A percentile compares a stretch with the other conserved stretches of the same genome.
phyloP scores from a whole-genome alignment of 1,139 yeast species.

The Geotrichum bryndzae region DNA sequence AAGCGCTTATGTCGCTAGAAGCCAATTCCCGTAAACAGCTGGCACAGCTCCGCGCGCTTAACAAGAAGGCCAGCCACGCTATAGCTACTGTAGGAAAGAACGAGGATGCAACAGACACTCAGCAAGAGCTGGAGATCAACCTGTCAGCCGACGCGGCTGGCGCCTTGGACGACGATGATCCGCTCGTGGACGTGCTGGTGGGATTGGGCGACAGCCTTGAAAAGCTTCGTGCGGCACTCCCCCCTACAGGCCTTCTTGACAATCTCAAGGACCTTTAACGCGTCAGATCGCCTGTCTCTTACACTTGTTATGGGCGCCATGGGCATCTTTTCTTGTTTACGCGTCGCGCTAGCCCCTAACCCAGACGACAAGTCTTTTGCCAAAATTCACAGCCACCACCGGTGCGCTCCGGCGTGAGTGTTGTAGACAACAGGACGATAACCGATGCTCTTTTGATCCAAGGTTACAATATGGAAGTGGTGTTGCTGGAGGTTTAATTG shows the following conservation, averaged over 20 bases:
- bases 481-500: too few relatives aligned
- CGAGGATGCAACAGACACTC: not conserved
- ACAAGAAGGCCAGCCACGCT: not conserved
- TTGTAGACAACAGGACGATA: too few relatives aligned
- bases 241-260: not conserved
- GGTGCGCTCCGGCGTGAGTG: not conserved
- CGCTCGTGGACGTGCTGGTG: not conserved
- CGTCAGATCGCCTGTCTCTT: not conserved
- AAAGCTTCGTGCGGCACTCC: not conserved
- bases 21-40: constrained; percentile 12
- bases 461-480: too few relatives aligned
- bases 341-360: not conserved
- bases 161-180: not conserved
- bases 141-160: not conserved
- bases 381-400: not conserved
- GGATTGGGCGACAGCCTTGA: not conserved
- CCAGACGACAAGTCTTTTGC: not conserved
- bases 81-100: not conserved
- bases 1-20: constrained; percentile 17
- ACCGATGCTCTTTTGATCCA: too few relatives aligned
- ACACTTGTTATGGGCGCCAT: not conserved
- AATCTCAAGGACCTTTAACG: not conserved
- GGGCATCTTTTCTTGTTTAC: not conserved
- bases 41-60: not conserved
- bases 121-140: not conserved